phyloP scores from a whole-genome alignment of 371 early-diverging fungal genomes.

The Nematocida sp. region DNA sequence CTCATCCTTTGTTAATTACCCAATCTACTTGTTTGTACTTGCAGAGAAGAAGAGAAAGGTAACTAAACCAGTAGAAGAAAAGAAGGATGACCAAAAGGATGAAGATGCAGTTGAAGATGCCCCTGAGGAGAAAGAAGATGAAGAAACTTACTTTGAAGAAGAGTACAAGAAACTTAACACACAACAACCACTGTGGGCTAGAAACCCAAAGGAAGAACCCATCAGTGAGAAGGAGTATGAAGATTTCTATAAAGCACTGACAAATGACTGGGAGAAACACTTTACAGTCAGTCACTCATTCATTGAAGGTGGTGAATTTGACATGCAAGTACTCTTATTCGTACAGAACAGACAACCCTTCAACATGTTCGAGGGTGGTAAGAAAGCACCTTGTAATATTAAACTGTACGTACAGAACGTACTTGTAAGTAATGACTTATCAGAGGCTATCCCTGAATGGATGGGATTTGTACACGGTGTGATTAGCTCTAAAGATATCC shows the following conservation, averaged over 20 bases:
- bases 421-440: constrained; percentile 85
- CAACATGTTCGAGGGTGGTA: constrained; percentile 80
- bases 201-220: constrained; percentile 77
- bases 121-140: constrained; percentile 70
- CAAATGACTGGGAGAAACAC: constrained; percentile 90
- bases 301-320: constrained; percentile 88
- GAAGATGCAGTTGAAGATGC: constrained; percentile 73
- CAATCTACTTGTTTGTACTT: constrained; percentile 78
- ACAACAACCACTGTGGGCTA: constrained; percentile 88
- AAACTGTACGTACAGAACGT: constrained; percentile 89
- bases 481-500: constrained; percentile 87
- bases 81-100: constrained; percentile 32
- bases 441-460: constrained; percentile 82
- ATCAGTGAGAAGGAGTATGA: constrained; percentile 82
- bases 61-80: constrained; percentile 72
- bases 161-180: constrained; percentile 64
- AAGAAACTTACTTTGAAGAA: constrained; percentile 71
- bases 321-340: constrained; percentile 77
- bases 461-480: constrained; percentile 80
- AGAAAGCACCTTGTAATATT: constrained; percentile 84
- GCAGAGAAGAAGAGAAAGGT: constrained; percentile 76
- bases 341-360: constrained; percentile 80
- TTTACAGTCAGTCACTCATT: constrained; percentile 79
- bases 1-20: constrained; percentile 86
- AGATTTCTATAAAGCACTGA: constrained; percentile 83